Percentiles rank a stretch among this genome's conserved stretches.
Conservation (phyloP, 225 moss, liverwort and hornwort species). For the Pleurozium schreberi region DNA sequence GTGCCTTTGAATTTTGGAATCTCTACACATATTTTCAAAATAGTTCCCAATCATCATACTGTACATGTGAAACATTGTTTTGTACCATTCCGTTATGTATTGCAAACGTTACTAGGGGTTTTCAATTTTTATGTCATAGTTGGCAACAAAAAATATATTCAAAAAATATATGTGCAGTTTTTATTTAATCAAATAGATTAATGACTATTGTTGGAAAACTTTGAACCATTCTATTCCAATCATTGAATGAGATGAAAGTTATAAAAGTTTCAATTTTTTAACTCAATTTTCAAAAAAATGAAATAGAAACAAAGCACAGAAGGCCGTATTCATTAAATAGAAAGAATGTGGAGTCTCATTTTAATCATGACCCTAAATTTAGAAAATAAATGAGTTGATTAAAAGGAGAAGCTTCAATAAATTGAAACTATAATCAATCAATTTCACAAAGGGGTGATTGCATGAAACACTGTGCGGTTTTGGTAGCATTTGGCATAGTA, state of each 20-base stretch:
- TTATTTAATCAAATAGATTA: neutral
- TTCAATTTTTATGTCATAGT: neutral
- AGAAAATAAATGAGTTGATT: no score
- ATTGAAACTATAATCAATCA: no score
- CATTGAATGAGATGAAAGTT: neutral
- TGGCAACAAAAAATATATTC: neutral
- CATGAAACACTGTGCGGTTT: no score
- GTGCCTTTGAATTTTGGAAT: neutral
- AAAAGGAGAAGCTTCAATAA: no score
- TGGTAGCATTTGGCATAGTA: no score
- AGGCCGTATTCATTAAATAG: no score
- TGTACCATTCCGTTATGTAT: rapidly evolving
- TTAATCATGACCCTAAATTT: no score
- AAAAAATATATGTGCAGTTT: neutral
- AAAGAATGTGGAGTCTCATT: no score
- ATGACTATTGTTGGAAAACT: no score
- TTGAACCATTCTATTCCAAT: neutral
- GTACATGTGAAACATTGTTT: neutral
- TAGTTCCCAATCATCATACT: neutral
- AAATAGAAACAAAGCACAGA: neutral
- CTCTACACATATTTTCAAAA: neutral
- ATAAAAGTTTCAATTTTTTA: neutral
- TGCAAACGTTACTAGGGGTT: neutral
- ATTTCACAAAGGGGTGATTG: no score
- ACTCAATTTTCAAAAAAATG: neutral